A percentile compares a stretch with the other conserved stretches of the same genome.
phyloP scores from a whole-genome alignment of 495 filamentous ascomycete genomes.

The Penicillium maclennaniae region DNA sequence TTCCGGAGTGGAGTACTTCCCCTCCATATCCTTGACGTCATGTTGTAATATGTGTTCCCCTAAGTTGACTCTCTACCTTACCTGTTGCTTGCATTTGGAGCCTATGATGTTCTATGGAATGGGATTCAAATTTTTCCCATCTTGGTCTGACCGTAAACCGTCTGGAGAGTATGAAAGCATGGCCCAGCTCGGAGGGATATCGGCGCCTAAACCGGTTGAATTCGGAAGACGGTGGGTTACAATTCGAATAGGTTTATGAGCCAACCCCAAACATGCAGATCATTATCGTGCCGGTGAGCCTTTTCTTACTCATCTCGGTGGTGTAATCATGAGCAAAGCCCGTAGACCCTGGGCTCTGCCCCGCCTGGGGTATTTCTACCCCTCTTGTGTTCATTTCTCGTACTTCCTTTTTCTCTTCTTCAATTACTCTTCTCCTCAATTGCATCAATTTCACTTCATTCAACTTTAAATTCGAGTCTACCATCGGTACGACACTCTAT shows the following conservation, averaged over 20 bases:
- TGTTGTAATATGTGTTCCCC: constrained; percentile 7
- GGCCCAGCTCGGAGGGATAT: background rate
- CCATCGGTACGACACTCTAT: constrained; percentile 40
- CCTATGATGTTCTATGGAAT: constrained; percentile 4
- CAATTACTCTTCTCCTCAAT: background rate
- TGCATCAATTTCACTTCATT: constrained; percentile 1
- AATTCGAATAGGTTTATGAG: constrained; percentile 7
- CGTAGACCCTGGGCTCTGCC: constrained; percentile 1
- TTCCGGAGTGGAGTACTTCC: background rate
- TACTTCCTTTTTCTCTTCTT: constrained; percentile 1
- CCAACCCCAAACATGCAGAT: constrained; percentile 4
- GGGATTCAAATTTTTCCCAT: background rate
- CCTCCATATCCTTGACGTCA: constrained; percentile 14
- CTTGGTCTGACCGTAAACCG: background rate
- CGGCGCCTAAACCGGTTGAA: constrained; percentile 9
- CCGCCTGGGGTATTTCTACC: constrained; percentile 21
- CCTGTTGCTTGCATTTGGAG: constrained; percentile 16
- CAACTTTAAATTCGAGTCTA: constrained; percentile 8
- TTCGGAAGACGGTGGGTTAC: constrained; percentile 14
- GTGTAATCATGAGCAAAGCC: constrained; percentile 7
- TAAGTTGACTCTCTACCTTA: background rate
- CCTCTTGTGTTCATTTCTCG: constrained; percentile 12
- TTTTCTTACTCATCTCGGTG: background rate
- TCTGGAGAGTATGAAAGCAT: background rate
- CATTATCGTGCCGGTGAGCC: constrained; percentile 17